phyloP scores from a whole-genome alignment of 2,329 filamentous ascomycete species.

The Colletotrichum sansevieriae region DNA sequence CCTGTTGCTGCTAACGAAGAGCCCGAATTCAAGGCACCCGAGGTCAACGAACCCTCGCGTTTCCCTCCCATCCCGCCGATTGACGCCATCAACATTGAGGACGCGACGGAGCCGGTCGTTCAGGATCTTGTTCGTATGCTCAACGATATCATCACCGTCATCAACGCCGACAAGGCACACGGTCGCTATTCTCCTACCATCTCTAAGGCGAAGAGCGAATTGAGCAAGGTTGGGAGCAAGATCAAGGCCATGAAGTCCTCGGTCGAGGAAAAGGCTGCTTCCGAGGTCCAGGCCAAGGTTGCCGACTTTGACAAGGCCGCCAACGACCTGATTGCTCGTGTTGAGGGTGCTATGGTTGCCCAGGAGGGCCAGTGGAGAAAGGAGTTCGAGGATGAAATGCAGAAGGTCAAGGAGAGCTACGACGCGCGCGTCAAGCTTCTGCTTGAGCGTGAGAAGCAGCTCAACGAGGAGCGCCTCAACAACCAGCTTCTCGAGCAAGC shows the following conservation, averaged over 20 bases:
- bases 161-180: slow-evolving; percentile 87
- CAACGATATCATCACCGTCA: slow-evolving; percentile 93
- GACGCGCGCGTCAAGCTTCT: slow-evolving; percentile 84
- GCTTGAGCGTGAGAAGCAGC: slow-evolving; percentile 81
- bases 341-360: slow-evolving; percentile 84
- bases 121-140: slow-evolving; percentile 95
- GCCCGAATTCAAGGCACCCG: slow-evolving; percentile 65
- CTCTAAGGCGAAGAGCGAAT: slow-evolving; percentile 85
- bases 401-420: slow-evolving; percentile 82
- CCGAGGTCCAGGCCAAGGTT: slow-evolving; percentile 78
- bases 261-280: slow-evolving; percentile 78
- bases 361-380: slow-evolving; percentile 88
- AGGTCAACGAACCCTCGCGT: slow-evolving; percentile 75
- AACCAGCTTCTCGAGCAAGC: slow-evolving; percentile 94
- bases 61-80: slow-evolving; percentile 77
- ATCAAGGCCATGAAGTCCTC: slow-evolving; percentile 80
- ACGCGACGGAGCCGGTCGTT: slow-evolving; percentile 87
- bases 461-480: slow-evolving; percentile 85
- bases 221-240: slow-evolving; percentile 82
- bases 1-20: slow-evolving; percentile 47
- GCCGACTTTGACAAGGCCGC: slow-evolving; percentile 89
- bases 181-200: slow-evolving; percentile 84
- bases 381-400: slow-evolving; percentile 89
- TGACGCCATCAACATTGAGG: slow-evolving; percentile 80
- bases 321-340: slow-evolving; percentile 86